These are phyloP conservation scores for Colletotrichum chlorophyti DNA, from an alignment of 2,329 filamentous ascomycete genomes.

Conservation along the genomic window DNA sequence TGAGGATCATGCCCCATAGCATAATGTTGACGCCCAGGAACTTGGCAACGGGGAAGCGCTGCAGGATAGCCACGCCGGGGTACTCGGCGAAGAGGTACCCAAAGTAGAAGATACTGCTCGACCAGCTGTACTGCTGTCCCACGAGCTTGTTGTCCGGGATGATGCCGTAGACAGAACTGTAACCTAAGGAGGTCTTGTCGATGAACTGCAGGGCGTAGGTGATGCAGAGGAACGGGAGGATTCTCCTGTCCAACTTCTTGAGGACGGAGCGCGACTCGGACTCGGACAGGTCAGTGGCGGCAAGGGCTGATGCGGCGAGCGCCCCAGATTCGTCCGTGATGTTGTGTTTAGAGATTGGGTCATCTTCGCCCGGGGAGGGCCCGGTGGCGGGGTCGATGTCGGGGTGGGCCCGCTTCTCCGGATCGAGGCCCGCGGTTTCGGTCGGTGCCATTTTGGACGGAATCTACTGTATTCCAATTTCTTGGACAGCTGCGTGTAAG, in stretches of 20 bases:
- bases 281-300: background rate
- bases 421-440: slow-evolving; percentile 7
- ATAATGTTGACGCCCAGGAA: slow-evolving; percentile 39
- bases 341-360: slow-evolving; percentile 16
- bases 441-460: slow-evolving; percentile 3
- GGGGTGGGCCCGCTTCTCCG: slow-evolving; percentile 21
- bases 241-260: slow-evolving; percentile 6
- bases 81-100: slow-evolving; percentile 40
- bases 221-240: slow-evolving; percentile 32
- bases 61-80: slow-evolving; percentile 38
- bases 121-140: slow-evolving; percentile 39
- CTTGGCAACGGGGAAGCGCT: slow-evolving; percentile 35
- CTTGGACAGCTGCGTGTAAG: no score
- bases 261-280: slow-evolving; percentile 12
- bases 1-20: slow-evolving; percentile 39
- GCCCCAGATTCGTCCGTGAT: slow-evolving; percentile 21
- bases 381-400: slow-evolving; percentile 4
- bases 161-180: slow-evolving; percentile 40
- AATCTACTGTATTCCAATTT: no score
- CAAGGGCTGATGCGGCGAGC: slow-evolving; percentile 19
- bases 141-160: slow-evolving; percentile 36
- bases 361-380: background rate
- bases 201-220: slow-evolving; percentile 42
- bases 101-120: slow-evolving; percentile 42
- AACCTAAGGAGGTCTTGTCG: slow-evolving; percentile 33